phyloP scores from a whole-genome alignment of 345 rosid species.

The Boechera stricta region DNA sequence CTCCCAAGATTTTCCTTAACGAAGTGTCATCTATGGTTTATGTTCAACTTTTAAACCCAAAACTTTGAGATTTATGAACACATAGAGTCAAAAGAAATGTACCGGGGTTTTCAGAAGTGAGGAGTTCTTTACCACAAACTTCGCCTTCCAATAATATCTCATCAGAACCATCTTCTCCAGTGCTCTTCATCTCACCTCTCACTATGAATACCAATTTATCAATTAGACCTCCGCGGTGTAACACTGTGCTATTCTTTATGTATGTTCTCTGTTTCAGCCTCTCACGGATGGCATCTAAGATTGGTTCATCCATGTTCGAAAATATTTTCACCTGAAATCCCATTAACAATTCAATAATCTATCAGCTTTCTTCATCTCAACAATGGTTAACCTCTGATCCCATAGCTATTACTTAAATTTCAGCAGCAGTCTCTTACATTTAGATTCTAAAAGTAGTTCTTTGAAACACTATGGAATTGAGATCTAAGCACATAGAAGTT shows the following conservation, averaged over 20 bases:
- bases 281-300: constrained; percentile 74
- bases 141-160: constrained; percentile 67
- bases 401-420: too few relatives aligned
- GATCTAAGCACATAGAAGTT: too few relatives aligned
- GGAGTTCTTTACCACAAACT: constrained; percentile 90
- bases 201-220: constrained; percentile 89
- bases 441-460: background rate
- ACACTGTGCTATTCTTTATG: constrained; percentile 64
- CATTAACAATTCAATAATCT: background rate
- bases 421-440: too few relatives aligned
- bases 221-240: constrained; percentile 60
- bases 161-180: constrained; percentile 59
- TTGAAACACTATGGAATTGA: background rate
- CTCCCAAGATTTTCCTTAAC: background rate
- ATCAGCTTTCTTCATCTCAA: background rate
- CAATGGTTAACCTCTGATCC: too few relatives aligned
- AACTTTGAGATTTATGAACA: background rate
- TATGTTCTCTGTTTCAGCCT: constrained; percentile 74
- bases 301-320: constrained; percentile 67
- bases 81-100: background rate
- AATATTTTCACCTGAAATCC: constrained; percentile 74
- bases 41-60: background rate
- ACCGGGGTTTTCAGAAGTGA: constrained; percentile 66
- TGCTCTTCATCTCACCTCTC: constrained; percentile 79
- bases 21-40: background rate